Evolutionary conservation across 2,329 filamentous ascomycete genomes (phyloP).

Genomic region (Lasiodiplodia theobromae): DNA sequence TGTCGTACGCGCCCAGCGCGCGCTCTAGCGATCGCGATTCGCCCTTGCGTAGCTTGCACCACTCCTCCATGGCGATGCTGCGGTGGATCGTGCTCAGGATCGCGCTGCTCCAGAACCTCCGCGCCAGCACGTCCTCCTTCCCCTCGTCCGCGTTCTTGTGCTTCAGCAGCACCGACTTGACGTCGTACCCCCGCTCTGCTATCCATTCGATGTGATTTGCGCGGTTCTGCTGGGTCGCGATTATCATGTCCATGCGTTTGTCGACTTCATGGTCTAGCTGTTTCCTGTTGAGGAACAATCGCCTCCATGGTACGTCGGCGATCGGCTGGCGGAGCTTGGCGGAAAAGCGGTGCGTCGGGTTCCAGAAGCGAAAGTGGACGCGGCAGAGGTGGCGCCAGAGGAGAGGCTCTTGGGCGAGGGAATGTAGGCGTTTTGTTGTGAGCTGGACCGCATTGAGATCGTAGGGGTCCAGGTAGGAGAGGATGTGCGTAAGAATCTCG

Average conservation of each 20-base stretch:
- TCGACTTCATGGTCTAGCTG: constrained; percentile 44
- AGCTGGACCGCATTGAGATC: constrained; percentile 62
- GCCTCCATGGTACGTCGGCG: constrained; percentile 75
- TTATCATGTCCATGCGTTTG: constrained; percentile 67
- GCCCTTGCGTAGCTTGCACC: constrained; percentile 65
- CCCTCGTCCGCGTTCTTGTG: constrained; percentile 68
- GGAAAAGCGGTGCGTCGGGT: constrained; percentile 51
- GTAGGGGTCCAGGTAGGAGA: constrained; percentile 65
- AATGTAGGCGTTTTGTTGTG: constrained; percentile 69
- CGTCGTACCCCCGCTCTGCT: constrained; percentile 79
- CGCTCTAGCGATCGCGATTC: constrained; percentile 70
- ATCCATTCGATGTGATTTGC: constrained; percentile 75
- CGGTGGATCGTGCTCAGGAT: constrained; percentile 83
- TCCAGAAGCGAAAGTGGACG: constrained; percentile 77
- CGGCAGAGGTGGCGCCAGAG: constrained; percentile 83
- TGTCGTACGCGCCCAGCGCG: constrained; percentile 82
- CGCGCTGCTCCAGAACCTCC: constrained; percentile 77
- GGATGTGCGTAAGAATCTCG: constrained; percentile 83
- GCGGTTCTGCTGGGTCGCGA: constrained; percentile 74
- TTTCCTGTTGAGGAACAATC: constrained; percentile 47
- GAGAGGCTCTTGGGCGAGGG: constrained; percentile 72
- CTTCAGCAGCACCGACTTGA: constrained; percentile 80
- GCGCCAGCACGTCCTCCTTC: constrained; percentile 76
- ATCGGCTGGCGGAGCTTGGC: constrained; percentile 53
- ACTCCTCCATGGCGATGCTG: constrained; percentile 77